Conservation (phyloP, 1,139 yeast species). For the Magnusiomyces sp. region DNA sequence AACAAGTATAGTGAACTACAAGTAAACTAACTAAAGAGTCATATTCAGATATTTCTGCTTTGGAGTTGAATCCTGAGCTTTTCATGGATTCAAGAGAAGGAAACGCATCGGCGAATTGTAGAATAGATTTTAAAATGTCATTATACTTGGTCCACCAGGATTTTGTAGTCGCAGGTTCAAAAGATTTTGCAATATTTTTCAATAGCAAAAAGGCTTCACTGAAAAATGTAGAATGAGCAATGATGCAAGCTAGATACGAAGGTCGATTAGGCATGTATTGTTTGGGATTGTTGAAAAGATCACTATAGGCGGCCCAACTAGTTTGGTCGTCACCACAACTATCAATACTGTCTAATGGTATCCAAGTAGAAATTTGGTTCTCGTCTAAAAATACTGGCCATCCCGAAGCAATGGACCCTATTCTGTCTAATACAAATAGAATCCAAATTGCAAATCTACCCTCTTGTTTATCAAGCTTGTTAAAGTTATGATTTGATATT, state of each 20-base stretch:
- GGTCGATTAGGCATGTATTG: too few species aligned
- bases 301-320: too few species aligned
- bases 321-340: background rate
- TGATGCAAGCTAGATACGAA: too few species aligned
- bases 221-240: too few species aligned
- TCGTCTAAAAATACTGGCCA: slow-evolving; percentile 24
- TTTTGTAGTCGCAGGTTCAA: too few species aligned
- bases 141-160: slow-evolving; percentile 20
- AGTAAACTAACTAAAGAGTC: slow-evolving; percentile 16
- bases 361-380: slow-evolving; percentile 20
- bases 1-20: slow-evolving; percentile 18
- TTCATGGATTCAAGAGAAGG: slow-evolving; percentile 5
- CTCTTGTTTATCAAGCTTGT: slow-evolving; percentile 13
- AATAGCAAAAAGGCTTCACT: too few species aligned
- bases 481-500: background rate
- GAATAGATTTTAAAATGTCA: slow-evolving; percentile 15
- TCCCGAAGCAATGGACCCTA: slow-evolving; percentile 25
- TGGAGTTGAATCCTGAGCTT: background rate
- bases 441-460: slow-evolving; percentile 23
- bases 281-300: too few species aligned
- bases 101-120: slow-evolving; percentile 14
- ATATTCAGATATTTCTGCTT: too few species aligned
- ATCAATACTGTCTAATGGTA: slow-evolving; percentile 19
- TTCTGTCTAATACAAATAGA: slow-evolving; percentile 22
- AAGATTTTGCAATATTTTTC: too few species aligned